Conservation (phyloP, 352 stramenopile genomes). For the Phytophthora syringae region DNA sequence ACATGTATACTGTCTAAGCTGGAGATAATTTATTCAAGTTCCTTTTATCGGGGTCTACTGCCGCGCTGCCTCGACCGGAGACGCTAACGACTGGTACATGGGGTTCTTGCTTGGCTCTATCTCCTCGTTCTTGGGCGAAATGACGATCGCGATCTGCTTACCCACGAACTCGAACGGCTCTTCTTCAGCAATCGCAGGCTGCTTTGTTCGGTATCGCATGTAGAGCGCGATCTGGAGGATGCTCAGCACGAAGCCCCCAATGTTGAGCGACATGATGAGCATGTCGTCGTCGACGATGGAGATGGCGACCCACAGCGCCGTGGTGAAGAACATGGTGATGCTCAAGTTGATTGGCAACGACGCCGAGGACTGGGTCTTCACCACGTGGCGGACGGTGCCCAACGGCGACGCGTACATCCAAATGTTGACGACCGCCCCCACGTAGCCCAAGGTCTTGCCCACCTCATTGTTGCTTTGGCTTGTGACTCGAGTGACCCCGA, state of each 20-base stretch:
- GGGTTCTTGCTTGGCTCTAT: slow-evolving; percentile 25
- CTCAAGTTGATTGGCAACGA: slow-evolving; percentile 40
- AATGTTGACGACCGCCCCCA: slow-evolving; percentile 34
- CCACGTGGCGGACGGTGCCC: slow-evolving; percentile 27
- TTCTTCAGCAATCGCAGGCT: slow-evolving; percentile 14
- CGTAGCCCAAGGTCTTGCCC: slow-evolving; percentile 37
- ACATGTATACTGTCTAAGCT: no score
- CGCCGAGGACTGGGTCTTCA: slow-evolving; percentile 23
- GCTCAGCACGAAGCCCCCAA: slow-evolving; percentile 30
- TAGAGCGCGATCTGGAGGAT: slow-evolving; percentile 37
- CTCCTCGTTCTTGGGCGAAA: slow-evolving; percentile 27
- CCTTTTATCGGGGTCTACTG: slow-evolving; percentile 10
- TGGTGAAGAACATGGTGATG: slow-evolving; percentile 33
- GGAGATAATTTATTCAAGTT: no score
- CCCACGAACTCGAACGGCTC: slow-evolving; percentile 16
- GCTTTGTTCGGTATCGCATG: slow-evolving; percentile 25
- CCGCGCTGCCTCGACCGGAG: slow-evolving; percentile 11
- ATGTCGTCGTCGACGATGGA: slow-evolving; percentile 33
- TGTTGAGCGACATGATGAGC: slow-evolving; percentile 40
- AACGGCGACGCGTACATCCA: slow-evolving; percentile 41
- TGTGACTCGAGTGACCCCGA: slow-evolving; percentile 40
- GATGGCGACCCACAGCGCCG: slow-evolving; percentile 27
- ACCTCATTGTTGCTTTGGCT: slow-evolving; percentile 38
- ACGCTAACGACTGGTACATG: slow-evolving; percentile 29
- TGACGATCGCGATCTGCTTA: slow-evolving; percentile 24